phyloP scores from a whole-genome alignment of 352 stramenopile genomes.

The Phytophthora sansomeana region DNA sequence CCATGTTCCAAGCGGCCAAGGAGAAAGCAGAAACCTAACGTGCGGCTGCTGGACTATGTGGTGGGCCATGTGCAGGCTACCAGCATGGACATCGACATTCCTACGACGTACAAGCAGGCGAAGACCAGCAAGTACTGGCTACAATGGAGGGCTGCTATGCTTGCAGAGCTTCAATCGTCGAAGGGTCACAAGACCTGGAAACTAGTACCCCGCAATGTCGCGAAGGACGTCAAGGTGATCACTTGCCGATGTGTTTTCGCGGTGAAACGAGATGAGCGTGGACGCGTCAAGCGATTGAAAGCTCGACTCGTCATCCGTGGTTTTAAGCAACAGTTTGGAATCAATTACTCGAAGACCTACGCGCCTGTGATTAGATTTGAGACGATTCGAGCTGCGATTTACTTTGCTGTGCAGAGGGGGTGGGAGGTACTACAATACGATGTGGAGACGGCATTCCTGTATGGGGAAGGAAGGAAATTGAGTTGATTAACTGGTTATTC shows the following conservation, averaged over 20 bases:
- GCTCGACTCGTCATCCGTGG: constrained; percentile 27
- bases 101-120: too few species aligned
- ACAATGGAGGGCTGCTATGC: constrained; percentile 6
- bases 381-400: too few species aligned
- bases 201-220: constrained; percentile 1
- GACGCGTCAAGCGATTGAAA: constrained; percentile 10
- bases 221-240: constrained; percentile 9
- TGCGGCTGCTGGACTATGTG: too few species aligned
- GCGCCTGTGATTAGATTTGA: constrained; percentile 31
- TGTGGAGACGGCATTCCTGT: constrained; percentile 8
- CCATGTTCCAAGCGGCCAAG: too few species aligned
- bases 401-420: not conserved
- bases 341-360: constrained; percentile 29
- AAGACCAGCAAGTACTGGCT: not conserved
- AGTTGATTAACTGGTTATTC: too few species aligned
- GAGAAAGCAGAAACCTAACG: too few species aligned
- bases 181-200: constrained; percentile 11
- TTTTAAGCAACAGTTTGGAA: constrained; percentile 24
- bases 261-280: constrained; percentile 23
- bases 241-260: constrained; percentile 19
- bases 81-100: too few species aligned
- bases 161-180: constrained; percentile 5
- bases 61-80: too few species aligned
- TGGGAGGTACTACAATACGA: constrained; percentile 12
- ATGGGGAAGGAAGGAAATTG: too few species aligned